A percentile compares a stretch with the other conserved stretches of the same genome.
phyloP scores from a whole-genome alignment of 2,329 filamentous ascomycete species.

The Epichloe festucae region DNA sequence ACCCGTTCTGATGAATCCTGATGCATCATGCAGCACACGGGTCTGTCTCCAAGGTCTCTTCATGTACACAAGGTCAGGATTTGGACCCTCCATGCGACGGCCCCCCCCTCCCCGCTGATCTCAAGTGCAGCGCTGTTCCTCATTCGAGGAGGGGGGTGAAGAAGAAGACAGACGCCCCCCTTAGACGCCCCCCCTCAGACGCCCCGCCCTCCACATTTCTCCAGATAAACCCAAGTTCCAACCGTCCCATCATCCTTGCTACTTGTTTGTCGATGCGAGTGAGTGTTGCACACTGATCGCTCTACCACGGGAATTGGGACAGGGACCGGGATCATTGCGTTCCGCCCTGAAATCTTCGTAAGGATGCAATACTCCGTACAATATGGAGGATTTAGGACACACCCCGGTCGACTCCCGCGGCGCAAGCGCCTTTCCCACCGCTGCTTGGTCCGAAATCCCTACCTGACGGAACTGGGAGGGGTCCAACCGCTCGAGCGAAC shows the following conservation, averaged over 20 bases:
- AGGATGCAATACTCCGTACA: neutral
- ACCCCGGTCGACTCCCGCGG: conserved; percentile 4
- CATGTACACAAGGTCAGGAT: no score
- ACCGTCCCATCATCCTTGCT: conserved; percentile 1
- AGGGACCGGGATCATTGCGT: no score
- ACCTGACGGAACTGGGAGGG: conserved; percentile 1
- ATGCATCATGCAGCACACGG: no score
- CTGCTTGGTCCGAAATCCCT: conserved; percentile 2
- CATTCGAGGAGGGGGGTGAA: no score
- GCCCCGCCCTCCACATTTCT: conserved; percentile 5
- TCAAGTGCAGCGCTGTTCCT: neutral
- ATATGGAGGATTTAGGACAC: conserved; percentile 6
- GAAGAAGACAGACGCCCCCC: no score
- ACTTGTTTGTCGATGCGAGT: no score
- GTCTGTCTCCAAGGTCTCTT: neutral
- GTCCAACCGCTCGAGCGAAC: neutral
- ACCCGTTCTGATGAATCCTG: no score
- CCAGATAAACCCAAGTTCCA: conserved; percentile 4
- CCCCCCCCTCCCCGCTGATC: neutral
- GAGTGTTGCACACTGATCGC: neutral
- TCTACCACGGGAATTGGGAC: neutral
- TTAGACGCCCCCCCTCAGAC: no score
- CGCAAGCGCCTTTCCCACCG: conserved; percentile 1
- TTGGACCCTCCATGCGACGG: neutral
- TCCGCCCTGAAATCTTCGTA: neutral